Evolutionary conservation across 1,284 basidiomycete species (phyloP), one percentile per base, ranked within the genome.

Genomic region (Phlebopus sp.): DNA sequence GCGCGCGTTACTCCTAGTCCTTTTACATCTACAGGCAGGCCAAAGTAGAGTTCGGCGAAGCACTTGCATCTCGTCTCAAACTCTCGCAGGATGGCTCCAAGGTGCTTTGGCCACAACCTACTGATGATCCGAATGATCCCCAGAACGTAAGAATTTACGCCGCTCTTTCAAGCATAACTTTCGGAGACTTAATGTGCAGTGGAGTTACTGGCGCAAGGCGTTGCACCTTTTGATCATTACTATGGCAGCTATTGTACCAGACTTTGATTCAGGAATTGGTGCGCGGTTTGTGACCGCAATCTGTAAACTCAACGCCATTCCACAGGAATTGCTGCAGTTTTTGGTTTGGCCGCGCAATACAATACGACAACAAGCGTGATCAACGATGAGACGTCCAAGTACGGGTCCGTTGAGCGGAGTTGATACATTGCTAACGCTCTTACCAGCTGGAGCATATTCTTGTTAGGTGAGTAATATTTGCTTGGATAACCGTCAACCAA

Each of bases 41-140:
- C 54, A 71, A 66, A 52, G 58, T 76, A 44, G 78, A 76, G 49
- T 78, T 77, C 43, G 78, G 78, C 2, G 73, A 75, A 19, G 57
- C 56, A 4, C 61, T 76, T 8, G 77, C 76, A 0, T 67, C 67
- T 14, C 62, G 56, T 25, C 67, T 81, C 47, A 81, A 81, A 63
- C 63, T 78, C n/a, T 72, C 75, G 5, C 42, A 54, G 11, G 73
- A 78, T 45, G 75, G 78, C 5, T 71, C 69, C 21, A 73, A 71
- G 49, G 72, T 81, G 6, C 69, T 81, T 5, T 81, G 78, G 77
- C 79, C 79, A 0, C 79, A 81, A 52, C 79, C 78, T 5, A 62
- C 66, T 2, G 73, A 81, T 44, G 72, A 76, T 54, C 76, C 71
- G 4, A 63, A 75, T n/a, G 78, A 81, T 53, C 78, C 78, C 4